phyloP scores from a whole-genome alignment of 257 asterid species.

The Vinca minor region DNA sequence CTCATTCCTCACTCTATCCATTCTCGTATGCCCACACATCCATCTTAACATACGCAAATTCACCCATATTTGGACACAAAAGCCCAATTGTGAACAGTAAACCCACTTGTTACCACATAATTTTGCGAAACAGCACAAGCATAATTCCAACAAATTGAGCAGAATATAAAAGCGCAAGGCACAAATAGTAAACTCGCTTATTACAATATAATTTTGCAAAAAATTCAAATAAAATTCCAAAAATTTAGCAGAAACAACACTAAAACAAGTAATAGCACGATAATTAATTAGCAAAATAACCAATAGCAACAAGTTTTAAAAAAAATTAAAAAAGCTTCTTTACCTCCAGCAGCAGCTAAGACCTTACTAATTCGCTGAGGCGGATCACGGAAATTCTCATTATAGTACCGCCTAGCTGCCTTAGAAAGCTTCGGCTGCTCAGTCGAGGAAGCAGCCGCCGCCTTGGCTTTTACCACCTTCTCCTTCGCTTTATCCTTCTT shows the following conservation, averaged over 20 bases:
- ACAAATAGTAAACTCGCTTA: not conserved
- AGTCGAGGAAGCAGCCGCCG: slow-evolving; percentile 18
- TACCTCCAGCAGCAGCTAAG: slow-evolving; percentile 96
- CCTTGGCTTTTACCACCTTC: slow-evolving; percentile 23
- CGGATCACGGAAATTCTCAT: slow-evolving; percentile 73
- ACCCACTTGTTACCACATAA: too few relatives aligned
- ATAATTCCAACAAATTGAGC: too few relatives aligned
- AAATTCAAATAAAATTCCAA: not conserved
- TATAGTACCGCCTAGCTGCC: slow-evolving; percentile 92
- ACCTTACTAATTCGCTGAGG: slow-evolving; percentile 87
- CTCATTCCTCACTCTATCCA: too few relatives aligned
- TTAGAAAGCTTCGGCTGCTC: slow-evolving; percentile 82
- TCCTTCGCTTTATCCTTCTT: too few relatives aligned
- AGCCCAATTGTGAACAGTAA: not conserved
- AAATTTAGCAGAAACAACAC: not conserved
- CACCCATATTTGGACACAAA: not conserved
- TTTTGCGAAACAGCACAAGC: too few relatives aligned
- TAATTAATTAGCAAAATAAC: not conserved
- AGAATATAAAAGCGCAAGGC: too few relatives aligned
- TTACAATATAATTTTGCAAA: too few relatives aligned
- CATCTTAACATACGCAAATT: too few relatives aligned
- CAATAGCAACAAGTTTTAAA: too few relatives aligned
- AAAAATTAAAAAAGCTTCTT: not conserved
- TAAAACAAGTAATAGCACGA: not conserved
- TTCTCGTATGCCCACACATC: too few relatives aligned